phyloP scores from a whole-genome alignment of 495 filamentous ascomycete species.

The Schizothecium vesticola region DNA sequence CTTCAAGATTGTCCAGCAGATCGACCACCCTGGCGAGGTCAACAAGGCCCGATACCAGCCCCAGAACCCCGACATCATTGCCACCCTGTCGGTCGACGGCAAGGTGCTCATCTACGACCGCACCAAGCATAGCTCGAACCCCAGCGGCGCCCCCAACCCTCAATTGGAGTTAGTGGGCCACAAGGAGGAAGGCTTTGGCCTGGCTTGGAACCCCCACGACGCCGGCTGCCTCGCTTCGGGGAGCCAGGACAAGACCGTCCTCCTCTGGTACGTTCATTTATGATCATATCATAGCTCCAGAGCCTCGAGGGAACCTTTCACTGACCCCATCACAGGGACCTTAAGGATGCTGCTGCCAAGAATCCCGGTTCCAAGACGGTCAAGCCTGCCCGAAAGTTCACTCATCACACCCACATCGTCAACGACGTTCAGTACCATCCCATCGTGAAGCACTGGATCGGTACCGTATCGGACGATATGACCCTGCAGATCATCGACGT shows the following conservation, averaged over 20 bases:
- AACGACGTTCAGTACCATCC: constrained; percentile 97
- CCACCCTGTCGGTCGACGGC: constrained; percentile 84
- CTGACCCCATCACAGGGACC: constrained; percentile 54
- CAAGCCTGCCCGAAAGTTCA: constrained; percentile 67
- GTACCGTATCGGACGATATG: constrained; percentile 90
- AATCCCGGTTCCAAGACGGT: constrained; percentile 63
- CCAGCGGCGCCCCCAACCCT: constrained; percentile 64
- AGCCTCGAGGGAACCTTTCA: background rate
- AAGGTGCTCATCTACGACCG: constrained; percentile 89
- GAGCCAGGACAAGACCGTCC: constrained; percentile 84
- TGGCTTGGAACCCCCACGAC: constrained; percentile 84
- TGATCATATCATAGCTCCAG: background rate
- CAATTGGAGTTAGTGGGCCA: constrained; percentile 86
- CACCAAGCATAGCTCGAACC: constrained; percentile 79
- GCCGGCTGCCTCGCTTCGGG: constrained; percentile 82
- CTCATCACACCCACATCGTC: constrained; percentile 82
- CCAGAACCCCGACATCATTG: constrained; percentile 95
- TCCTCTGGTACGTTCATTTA: constrained; percentile 64
- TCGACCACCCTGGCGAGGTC: constrained; percentile 93
- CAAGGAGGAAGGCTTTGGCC: constrained; percentile 84
- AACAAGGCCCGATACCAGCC: constrained; percentile 98
- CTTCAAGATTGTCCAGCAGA: constrained; percentile 88
- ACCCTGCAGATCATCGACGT: constrained; percentile 88
- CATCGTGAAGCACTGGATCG: constrained; percentile 71
- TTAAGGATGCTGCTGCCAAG: constrained; percentile 46